phyloP scores from a whole-genome alignment of 306 rosid genomes.

The Trifolium dubium region DNA sequence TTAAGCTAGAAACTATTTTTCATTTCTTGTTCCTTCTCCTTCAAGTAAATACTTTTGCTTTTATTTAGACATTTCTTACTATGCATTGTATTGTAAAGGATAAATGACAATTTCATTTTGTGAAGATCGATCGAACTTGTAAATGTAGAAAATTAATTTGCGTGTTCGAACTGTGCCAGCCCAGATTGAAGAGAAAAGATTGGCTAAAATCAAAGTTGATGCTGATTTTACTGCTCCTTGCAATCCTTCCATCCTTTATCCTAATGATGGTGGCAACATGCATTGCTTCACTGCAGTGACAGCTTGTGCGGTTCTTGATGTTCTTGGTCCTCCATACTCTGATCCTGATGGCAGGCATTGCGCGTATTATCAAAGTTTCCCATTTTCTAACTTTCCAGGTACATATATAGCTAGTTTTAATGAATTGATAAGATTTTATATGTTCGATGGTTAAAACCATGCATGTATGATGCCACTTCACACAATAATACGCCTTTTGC shows the following conservation, averaged over 20 bases:
- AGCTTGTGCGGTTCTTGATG: conserved; percentile 89
- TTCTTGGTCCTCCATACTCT: conserved; percentile 93
- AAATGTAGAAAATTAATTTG: conserved; percentile 28
- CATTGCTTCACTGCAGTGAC: conserved; percentile 93
- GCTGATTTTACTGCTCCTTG: conserved; percentile 74
- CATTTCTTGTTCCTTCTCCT: no score
- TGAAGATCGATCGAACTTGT: conserved; percentile 20
- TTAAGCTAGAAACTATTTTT: no score
- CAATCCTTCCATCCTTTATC: conserved; percentile 76
- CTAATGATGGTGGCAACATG: conserved; percentile 93
- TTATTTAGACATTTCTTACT: no score
- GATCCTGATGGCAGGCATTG: conserved; percentile 89
- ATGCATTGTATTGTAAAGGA: no score
- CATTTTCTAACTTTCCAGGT: conserved; percentile 69
- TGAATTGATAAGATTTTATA: not conserved
- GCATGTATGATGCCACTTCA: not conserved
- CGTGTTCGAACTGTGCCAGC: conserved; percentile 49
- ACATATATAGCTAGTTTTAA: not conserved
- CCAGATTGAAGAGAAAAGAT: conserved; percentile 46
- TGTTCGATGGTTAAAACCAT: not conserved
- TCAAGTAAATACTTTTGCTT: no score
- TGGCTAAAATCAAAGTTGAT: conserved; percentile 84
- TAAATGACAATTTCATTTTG: not conserved
- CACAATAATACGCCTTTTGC: not conserved
- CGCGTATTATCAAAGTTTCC: conserved; percentile 66